These are phyloP conservation scores for Umbelopsis sp. DNA, from an alignment of 371 early-diverging fungal species.

Conservation along the genomic window DNA sequence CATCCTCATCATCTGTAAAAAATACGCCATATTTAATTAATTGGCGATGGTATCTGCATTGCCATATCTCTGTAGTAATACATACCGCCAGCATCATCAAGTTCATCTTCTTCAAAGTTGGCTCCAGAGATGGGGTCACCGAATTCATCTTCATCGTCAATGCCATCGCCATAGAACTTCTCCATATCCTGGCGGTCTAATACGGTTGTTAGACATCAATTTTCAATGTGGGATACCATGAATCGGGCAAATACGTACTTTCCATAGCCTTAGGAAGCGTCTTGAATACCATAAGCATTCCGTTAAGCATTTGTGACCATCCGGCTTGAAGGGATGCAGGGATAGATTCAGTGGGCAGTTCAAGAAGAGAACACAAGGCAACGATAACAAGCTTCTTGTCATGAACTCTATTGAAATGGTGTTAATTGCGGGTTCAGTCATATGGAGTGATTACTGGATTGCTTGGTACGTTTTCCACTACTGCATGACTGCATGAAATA, in stretches of 20 bases:
- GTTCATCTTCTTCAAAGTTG: constrained; percentile 40
- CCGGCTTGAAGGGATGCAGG: constrained; percentile 73
- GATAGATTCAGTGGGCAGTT: constrained; percentile 68
- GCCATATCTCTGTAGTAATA: constrained; percentile 21
- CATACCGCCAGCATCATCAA: constrained; percentile 28
- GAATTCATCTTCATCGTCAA: constrained; percentile 64
- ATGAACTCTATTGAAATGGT: constrained; percentile 68
- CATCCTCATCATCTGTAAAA: constrained; percentile 53
- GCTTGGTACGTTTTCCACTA: too few species aligned
- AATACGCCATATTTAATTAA: too few species aligned
- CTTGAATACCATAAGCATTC: constrained; percentile 72
- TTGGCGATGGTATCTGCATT: too few species aligned
- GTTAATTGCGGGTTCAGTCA: background rate
- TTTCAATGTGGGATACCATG: background rate
- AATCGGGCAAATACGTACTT: constrained; percentile 45
- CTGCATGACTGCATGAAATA: background rate
- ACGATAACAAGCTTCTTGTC: constrained; percentile 91
- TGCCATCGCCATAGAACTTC: constrained; percentile 63
- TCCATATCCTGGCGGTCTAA: constrained; percentile 67
- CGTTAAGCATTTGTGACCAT: constrained; percentile 73
- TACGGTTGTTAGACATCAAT: too few species aligned
- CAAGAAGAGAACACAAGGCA: constrained; percentile 74
- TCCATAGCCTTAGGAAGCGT: constrained; percentile 82
- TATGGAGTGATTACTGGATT: background rate
- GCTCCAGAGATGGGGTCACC: constrained; percentile 40